Evolutionary conservation across 2,329 filamentous ascomycete species (phyloP), one percentile per base, ranked within the genome.

Genomic region (Alternaria incomplexa): DNA sequence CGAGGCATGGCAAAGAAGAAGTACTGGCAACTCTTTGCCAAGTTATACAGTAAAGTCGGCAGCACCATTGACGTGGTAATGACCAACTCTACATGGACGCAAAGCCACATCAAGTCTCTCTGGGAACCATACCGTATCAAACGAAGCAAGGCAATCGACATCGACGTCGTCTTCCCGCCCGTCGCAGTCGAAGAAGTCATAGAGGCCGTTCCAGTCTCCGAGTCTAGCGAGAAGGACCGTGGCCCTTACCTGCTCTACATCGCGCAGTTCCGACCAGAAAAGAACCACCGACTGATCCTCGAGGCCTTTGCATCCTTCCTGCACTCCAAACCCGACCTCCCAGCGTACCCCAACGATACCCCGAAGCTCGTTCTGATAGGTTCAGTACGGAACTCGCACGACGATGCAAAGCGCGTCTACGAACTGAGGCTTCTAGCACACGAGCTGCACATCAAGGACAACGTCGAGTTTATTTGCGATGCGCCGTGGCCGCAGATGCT

Each of bases 21-120:
- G 15, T 99, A 99, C 83, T 99, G 96, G 96, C 84, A 89, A 67
- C 75, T 90, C 1, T 99, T 99, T 75, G 94, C 96, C 0, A 83
- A 84, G 47, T 79, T 96, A 3, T 99, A 99, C 81, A 90, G 91
- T 48, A 89, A 87, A 81, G 90, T 96, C 47, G 96, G 96, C 22
- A 88, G 91, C 22, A 90, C 91, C 15, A 88, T 97, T 47, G 94
- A 99, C 76, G 88, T 97, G 0, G 95, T 98, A 69, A 97, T 98
- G 93, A 97, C 96, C 62, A 99, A 99, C 81, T 97, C 93, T 6
- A 92, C 88, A 62, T 99, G 96, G 96, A 99, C 96, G 0, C 91
- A 96, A 69, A 61, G 70, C 11, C 77, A 98, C 75, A 91, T 98
- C 68, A 87, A 89, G 66, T 86, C 87, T 8, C 85, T 98, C 8